Conservation (phyloP, 331 rosid genomes). For the Pyracantha coccinea region DNA sequence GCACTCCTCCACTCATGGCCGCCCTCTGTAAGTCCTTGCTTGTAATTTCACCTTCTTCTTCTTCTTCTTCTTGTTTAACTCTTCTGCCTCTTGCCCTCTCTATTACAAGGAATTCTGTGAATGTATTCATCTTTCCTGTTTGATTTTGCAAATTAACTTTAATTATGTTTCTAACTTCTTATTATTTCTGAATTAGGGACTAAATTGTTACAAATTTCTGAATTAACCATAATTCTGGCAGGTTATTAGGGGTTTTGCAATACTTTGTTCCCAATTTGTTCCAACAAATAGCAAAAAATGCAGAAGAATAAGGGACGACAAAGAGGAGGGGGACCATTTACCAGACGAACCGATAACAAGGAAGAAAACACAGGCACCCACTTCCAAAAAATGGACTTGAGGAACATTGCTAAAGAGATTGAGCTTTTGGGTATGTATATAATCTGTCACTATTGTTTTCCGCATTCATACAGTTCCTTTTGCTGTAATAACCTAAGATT, state of each 20-base stretch:
- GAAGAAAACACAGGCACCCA: conserved; percentile 2
- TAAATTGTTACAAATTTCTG: too few relatives aligned
- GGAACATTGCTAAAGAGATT: conserved; percentile 52
- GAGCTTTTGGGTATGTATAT: conserved; percentile 35
- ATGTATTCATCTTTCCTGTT: too few relatives aligned
- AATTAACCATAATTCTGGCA: not conserved
- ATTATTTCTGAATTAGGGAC: too few relatives aligned
- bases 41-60: too few relatives aligned
- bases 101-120: too few relatives aligned
- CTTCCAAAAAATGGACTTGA: conserved; percentile 26
- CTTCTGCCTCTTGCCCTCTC: too few relatives aligned
- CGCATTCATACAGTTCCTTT: not conserved
- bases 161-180: too few relatives aligned
- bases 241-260: not conserved
- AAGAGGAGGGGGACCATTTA: not conserved
- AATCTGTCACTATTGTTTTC: not conserved
- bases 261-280: not conserved
- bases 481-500: not conserved
- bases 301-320: not conserved
- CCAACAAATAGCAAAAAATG: not conserved
- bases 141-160: too few relatives aligned
- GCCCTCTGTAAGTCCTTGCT: too few relatives aligned
- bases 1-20: too few relatives aligned
- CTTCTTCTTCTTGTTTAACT: too few relatives aligned
- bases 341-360: not conserved